Evolutionary conservation across 129 eudicot genomes (phyloP).

Genomic region (Flaveria sonorensis): DNA sequence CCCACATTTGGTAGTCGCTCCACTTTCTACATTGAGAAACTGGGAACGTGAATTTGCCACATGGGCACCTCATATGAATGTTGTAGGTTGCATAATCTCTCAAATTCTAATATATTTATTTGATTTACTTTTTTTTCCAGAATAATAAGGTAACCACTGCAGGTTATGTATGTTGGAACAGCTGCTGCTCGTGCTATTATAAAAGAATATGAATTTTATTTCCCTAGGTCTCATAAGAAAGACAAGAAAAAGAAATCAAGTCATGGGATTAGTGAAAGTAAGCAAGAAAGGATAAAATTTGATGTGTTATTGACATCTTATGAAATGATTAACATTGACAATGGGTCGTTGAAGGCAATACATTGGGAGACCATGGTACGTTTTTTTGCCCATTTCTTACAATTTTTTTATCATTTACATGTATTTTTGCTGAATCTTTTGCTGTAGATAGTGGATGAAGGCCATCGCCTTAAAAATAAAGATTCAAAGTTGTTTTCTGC

Average conservation of each 20-base stretch:
- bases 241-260: constrained; percentile 76
- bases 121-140: neutral
- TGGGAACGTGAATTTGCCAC: constrained; percentile 99
- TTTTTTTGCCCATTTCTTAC: constrained; percentile 15
- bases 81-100: constrained; percentile 59
- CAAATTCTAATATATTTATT: neutral
- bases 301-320: constrained; percentile 94
- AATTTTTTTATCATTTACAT: neutral
- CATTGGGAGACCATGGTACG: constrained; percentile 93
- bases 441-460: constrained; percentile 94
- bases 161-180: constrained; percentile 98
- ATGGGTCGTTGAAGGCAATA: constrained; percentile 80
- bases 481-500: constrained; percentile 85
- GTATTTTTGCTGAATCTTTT: constrained; percentile 16
- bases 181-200: constrained; percentile 72
- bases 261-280: constrained; percentile 59
- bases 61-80: constrained; percentile 99
- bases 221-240: constrained; percentile 65
- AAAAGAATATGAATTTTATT: constrained; percentile 79
- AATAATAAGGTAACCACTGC: constrained; percentile 30
- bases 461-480: constrained; percentile 94
- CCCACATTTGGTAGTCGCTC: constrained; percentile 97
- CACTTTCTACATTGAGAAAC: constrained; percentile 93
- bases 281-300: constrained; percentile 90
- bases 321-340: constrained; percentile 90